These are phyloP conservation scores for Brachypodium distachyon DNA, from an alignment of 202 grass and related monocot genomes.

Conservation along the genomic window DNA sequence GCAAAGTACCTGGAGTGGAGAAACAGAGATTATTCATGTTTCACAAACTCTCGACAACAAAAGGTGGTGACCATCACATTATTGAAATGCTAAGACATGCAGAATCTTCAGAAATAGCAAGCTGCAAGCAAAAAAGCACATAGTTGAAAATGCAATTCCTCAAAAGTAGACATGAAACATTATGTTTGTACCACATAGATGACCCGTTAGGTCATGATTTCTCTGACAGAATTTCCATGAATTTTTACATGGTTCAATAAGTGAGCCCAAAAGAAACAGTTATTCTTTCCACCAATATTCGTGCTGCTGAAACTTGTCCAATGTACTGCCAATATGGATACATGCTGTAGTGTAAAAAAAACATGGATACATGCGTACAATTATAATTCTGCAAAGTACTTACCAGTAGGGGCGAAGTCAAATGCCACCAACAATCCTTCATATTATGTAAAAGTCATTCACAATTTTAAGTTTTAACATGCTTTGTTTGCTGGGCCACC, in stretches of 20 bases:
- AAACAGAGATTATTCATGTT: conserved; percentile 12
- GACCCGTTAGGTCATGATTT: background rate
- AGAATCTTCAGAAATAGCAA: background rate
- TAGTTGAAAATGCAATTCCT: background rate
- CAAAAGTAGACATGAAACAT: background rate
- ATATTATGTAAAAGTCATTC: background rate
- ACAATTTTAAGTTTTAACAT: background rate
- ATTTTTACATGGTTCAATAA: background rate
- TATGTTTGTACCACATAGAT: background rate
- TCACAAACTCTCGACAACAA: background rate
- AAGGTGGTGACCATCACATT: background rate
- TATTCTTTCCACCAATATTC: background rate
- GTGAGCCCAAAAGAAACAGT: background rate
- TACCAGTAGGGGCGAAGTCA: background rate
- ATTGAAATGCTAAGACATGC: background rate
- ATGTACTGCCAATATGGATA: background rate
- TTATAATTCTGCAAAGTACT: background rate
- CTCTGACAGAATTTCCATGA: background rate
- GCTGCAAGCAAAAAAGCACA: conserved; percentile 1
- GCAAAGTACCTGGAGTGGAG: conserved; percentile 10
- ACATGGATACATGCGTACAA: too few relatives aligned
- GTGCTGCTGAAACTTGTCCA: background rate
- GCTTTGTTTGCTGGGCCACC: background rate
- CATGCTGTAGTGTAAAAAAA: background rate
- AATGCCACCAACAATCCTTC: background rate